phyloP scores from a whole-genome alignment of 1,284 basidiomycete species.

The Cutaneotrichosporon mucoides region DNA sequence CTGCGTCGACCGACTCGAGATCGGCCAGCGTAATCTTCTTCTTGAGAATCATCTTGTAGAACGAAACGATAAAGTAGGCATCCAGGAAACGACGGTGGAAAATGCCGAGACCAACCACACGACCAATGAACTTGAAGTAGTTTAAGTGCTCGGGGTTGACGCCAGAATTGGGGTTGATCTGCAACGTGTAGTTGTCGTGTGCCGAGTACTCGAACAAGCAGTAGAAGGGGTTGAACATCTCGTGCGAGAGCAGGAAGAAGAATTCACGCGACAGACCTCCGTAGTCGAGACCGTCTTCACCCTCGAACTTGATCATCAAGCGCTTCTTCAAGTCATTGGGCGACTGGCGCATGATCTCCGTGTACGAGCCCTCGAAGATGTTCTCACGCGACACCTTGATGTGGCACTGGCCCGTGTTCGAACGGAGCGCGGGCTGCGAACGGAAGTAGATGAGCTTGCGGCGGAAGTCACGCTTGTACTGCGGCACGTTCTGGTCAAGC shows the following conservation, averaged over 20 bases:
- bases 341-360: conserved; percentile 85
- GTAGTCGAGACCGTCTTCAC: conserved; percentile 97
- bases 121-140: conserved; percentile 99
- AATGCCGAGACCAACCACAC: conserved; percentile 88
- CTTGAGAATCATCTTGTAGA: conserved; percentile 98
- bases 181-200: conserved; percentile 98
- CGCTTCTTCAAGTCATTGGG: conserved; percentile 95
- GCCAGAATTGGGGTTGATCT: conserved; percentile 95
- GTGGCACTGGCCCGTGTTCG: conserved; percentile 88
- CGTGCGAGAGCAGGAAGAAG: conserved; percentile 99
- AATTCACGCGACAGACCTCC: conserved; percentile 97
- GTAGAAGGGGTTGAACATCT: conserved; percentile 99
- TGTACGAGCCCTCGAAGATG: conserved; percentile 95
- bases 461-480: conserved; percentile 99
- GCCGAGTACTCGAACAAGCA: conserved; percentile 99
- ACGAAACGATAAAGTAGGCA: conserved; percentile 96
- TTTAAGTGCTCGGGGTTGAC: conserved; percentile 99
- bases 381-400: conserved; percentile 89
- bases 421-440: conserved; percentile 89
- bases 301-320: conserved; percentile 98
- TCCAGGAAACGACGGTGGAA: conserved; percentile 99
- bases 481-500: conserved; percentile 81
- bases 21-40: conserved; percentile 83
- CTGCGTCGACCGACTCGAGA: conserved; percentile 84
- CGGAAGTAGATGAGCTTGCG: conserved; percentile 99